Evolutionary conservation across 2,329 filamentous ascomycete genomes (phyloP).

Genomic region (Calonectria montana): DNA sequence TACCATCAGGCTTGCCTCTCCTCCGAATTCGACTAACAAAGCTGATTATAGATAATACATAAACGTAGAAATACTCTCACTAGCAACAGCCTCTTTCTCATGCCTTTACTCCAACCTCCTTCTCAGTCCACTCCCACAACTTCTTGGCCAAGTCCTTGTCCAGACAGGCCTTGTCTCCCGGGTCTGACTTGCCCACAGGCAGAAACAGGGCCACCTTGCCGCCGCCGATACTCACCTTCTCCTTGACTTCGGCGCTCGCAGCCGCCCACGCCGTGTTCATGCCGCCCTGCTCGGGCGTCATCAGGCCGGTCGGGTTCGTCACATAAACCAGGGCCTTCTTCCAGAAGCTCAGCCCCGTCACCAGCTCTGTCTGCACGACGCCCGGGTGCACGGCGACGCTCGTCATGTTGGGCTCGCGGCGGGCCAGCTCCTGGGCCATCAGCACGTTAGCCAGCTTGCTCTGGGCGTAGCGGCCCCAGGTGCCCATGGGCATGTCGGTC

Average conservation of each 20-base stretch:
- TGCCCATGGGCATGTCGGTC: slow-evolving; percentile 43
- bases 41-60: neutral
- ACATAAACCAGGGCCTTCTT: slow-evolving; percentile 40
- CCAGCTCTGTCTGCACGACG: slow-evolving; percentile 46
- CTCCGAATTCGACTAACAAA: neutral
- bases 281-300: slow-evolving; percentile 44
- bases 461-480: slow-evolving; percentile 61
- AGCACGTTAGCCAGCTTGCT: slow-evolving; percentile 63
- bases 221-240: slow-evolving; percentile 26
- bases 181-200: slow-evolving; percentile 41
- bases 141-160: slow-evolving; percentile 46
- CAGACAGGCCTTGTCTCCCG: slow-evolving; percentile 35
- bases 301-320: slow-evolving; percentile 33
- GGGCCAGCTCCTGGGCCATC: slow-evolving; percentile 57
- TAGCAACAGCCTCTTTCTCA: neutral
- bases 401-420: slow-evolving; percentile 54
- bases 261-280: slow-evolving; percentile 49
- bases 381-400: slow-evolving; percentile 63
- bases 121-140: slow-evolving; percentile 54
- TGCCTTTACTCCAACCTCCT: slow-evolving; percentile 24
- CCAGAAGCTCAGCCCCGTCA: slow-evolving; percentile 36
- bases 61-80: neutral
- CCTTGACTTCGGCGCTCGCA: slow-evolving; percentile 30
- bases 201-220: slow-evolving; percentile 39
- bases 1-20: neutral